Evolutionary conservation across 2,329 filamentous ascomycete species (phyloP).

Genomic region (Fusarium solani-melongenae): DNA sequence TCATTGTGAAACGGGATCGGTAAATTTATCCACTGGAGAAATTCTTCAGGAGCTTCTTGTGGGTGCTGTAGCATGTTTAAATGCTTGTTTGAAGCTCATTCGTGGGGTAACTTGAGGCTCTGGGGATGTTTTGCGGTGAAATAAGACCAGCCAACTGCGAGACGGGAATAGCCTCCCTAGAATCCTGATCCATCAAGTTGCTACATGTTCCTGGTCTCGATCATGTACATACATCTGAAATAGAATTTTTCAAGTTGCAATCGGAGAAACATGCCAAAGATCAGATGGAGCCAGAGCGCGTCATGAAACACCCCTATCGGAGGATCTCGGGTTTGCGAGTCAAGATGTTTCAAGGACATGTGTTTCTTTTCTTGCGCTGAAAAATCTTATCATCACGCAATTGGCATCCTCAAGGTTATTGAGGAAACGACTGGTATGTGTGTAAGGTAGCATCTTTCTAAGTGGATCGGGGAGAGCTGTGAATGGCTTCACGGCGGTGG

Average conservation of each 20-base stretch:
- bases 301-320: background rate
- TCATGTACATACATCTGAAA: background rate
- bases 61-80: background rate
- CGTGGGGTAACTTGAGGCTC: background rate
- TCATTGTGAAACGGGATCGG: background rate
- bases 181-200: background rate
- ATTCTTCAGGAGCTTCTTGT: background rate
- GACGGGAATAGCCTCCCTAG: background rate
- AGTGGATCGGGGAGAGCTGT: background rate
- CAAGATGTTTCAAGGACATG: background rate
- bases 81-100: background rate
- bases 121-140: background rate
- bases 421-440: background rate
- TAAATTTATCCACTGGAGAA: background rate
- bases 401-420: accelerated
- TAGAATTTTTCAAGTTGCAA: background rate
- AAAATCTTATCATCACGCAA: background rate
- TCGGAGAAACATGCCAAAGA: background rate
- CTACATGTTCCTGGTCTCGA: background rate
- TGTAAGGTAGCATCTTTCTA: background rate
- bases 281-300: background rate
- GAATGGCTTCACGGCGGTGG: background rate
- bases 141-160: background rate
- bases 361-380: background rate
- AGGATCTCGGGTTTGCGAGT: background rate